phyloP scores from a whole-genome alignment of 73 alveolate species.

The Tetrahymena malaccensis region DNA sequence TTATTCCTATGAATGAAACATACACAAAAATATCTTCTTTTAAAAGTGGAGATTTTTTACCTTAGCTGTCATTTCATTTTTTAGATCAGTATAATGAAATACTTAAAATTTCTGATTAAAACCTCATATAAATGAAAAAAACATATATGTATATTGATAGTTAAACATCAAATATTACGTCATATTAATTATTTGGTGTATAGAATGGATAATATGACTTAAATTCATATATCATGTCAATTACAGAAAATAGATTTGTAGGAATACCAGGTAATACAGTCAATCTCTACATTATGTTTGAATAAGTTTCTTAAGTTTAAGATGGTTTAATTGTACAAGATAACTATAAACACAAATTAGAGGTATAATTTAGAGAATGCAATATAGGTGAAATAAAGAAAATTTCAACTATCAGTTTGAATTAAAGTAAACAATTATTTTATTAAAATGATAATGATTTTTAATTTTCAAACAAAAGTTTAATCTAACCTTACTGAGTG shows the following conservation, averaged over 20 bases:
- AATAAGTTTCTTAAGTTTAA: neutral
- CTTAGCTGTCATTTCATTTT: neutral
- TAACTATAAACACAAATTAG: neutral
- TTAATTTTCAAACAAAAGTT: neutral
- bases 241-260: neutral
- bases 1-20: neutral
- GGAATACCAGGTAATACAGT: neutral
- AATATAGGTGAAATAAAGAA: neutral
- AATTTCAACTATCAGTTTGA: neutral
- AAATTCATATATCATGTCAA: neutral
- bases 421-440: neutral
- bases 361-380: neutral
- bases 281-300: neutral
- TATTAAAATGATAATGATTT: neutral
- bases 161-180: neutral
- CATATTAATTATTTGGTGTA: neutral
- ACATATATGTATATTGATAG: neutral
- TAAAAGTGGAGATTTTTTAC: neutral
- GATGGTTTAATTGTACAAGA: neutral
- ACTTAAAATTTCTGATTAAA: neutral
- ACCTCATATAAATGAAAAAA: neutral
- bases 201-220: neutral
- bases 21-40: neutral
- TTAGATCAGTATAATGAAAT: neutral
- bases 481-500: neutral